Evolutionary conservation across 495 filamentous ascomycete species (phyloP).

Genomic region (Aspergillus nidulans): DNA sequence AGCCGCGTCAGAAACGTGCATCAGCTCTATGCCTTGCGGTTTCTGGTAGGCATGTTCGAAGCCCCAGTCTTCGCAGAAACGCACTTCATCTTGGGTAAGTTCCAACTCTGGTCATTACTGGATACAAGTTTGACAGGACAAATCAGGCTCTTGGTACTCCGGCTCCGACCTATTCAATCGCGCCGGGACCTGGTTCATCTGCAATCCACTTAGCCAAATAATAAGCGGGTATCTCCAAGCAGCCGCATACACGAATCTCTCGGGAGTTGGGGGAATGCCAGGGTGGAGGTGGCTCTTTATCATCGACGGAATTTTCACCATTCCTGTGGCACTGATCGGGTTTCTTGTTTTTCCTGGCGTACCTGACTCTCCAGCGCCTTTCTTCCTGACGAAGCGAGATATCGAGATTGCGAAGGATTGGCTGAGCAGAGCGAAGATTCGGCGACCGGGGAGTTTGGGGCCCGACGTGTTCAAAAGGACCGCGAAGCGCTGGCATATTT

Average conservation of each 20-base stretch:
- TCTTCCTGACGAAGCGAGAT: constrained; percentile 36
- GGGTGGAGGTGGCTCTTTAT: constrained; percentile 49
- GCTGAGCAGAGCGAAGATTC: constrained; percentile 21
- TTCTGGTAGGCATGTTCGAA: constrained; percentile 47
- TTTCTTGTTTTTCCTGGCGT: constrained; percentile 46
- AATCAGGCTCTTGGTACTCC: constrained; percentile 35
- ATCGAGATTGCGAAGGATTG: constrained; percentile 37
- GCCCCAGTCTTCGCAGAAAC: constrained; percentile 42
- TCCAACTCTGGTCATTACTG: background rate
- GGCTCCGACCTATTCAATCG: constrained; percentile 37
- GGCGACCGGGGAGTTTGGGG: constrained; percentile 31
- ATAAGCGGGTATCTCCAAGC: constrained; percentile 42
- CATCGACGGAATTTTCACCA: constrained; percentile 47
- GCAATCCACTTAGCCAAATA: constrained; percentile 33
- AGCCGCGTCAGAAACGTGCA: constrained; percentile 30
- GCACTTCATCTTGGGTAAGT: constrained; percentile 35
- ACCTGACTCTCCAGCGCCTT: constrained; percentile 40
- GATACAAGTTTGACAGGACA: background rate
- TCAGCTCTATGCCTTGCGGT: constrained; percentile 47
- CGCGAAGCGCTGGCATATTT: constrained; percentile 44
- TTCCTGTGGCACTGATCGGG: constrained; percentile 42
- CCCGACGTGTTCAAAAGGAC: constrained; percentile 41
- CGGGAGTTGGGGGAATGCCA: constrained; percentile 40
- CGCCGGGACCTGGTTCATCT: constrained; percentile 35
- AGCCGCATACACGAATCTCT: constrained; percentile 43